phyloP scores from a whole-genome alignment of 805 yeast genomes.

The Scheffersomyces lignosus region DNA sequence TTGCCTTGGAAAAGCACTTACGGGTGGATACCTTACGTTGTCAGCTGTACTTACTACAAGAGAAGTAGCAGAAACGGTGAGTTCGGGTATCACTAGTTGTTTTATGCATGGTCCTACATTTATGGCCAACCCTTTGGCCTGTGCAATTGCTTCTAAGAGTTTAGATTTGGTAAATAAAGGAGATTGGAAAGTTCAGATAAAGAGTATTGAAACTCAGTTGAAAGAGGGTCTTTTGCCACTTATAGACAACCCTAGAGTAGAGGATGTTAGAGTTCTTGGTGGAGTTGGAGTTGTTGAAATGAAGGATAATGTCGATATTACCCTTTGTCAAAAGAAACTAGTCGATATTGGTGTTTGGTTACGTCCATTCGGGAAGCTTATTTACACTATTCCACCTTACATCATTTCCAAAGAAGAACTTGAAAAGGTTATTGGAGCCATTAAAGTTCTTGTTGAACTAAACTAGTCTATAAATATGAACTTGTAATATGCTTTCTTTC shows the following conservation, averaged over 20 bases:
- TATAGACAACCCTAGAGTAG: conserved; percentile 4
- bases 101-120: not conserved
- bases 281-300: conserved; percentile 22
- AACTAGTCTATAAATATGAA: not conserved
- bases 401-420: not conserved
- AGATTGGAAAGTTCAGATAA: not conserved
- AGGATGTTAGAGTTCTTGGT: conserved; percentile 16
- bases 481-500: no score
- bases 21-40: not conserved
- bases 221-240: not conserved
- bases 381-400: not conserved
- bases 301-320: not conserved
- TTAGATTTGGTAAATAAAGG: not conserved
- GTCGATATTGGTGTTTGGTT: not conserved
- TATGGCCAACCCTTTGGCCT: not conserved
- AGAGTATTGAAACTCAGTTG: not conserved
- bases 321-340: not conserved
- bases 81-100: not conserved
- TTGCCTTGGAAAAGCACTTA: not conserved
- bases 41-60: not conserved
- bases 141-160: not conserved
- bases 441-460: not conserved
- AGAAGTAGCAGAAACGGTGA: not conserved
- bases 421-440: not conserved
- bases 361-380: not conserved